A percentile compares a stretch with the other conserved stretches of the same genome.
Conservation (phyloP, 2,329 filamentous ascomycete species). For the Aspergillus thermomutatus region DNA sequence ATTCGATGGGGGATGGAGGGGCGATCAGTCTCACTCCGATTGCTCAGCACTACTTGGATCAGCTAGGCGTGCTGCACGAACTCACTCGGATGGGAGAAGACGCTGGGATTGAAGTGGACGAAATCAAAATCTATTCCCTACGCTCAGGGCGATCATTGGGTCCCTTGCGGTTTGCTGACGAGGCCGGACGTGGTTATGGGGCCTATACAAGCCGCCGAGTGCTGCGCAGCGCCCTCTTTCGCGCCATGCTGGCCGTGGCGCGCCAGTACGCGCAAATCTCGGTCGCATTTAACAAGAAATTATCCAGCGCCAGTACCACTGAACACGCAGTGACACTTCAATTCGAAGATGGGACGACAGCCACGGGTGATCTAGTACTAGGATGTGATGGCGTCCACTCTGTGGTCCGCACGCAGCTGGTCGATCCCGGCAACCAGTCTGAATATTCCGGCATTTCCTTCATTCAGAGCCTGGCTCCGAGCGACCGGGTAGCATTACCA, state of each 20-base stretch:
- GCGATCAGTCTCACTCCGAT: conserved; percentile 37
- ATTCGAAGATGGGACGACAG: conserved; percentile 31
- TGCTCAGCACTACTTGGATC: conserved; percentile 32
- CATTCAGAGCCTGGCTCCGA: conserved; percentile 32
- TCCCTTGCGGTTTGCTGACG: conserved; percentile 26
- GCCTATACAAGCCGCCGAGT: conserved; percentile 31
- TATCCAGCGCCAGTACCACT: conserved; percentile 5
- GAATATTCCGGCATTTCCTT: conserved; percentile 41
- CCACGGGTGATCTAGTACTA: conserved; percentile 34
- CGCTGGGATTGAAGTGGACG: conserved; percentile 26
- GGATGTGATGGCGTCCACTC: conserved; percentile 43
- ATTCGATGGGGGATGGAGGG: conserved; percentile 29
- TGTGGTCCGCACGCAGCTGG: conserved; percentile 30
- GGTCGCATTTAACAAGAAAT: conserved; percentile 7
- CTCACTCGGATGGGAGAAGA: conserved; percentile 29
- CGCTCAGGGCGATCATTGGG: conserved; percentile 30
- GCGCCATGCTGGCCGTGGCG: conserved; percentile 30
- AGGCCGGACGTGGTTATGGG: conserved; percentile 21
- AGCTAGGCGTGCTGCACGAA: conserved; percentile 30
- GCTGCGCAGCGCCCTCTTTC: conserved; percentile 29
- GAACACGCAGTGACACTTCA: conserved; percentile 20
- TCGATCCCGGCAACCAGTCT: conserved; percentile 32
- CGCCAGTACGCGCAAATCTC: conserved; percentile 13
- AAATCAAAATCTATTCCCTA: conserved; percentile 31
- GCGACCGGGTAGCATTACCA: conserved; percentile 15